Evolutionary conservation across 2,329 filamentous ascomycete species (phyloP).

Genomic region (Nemania sp.): DNA sequence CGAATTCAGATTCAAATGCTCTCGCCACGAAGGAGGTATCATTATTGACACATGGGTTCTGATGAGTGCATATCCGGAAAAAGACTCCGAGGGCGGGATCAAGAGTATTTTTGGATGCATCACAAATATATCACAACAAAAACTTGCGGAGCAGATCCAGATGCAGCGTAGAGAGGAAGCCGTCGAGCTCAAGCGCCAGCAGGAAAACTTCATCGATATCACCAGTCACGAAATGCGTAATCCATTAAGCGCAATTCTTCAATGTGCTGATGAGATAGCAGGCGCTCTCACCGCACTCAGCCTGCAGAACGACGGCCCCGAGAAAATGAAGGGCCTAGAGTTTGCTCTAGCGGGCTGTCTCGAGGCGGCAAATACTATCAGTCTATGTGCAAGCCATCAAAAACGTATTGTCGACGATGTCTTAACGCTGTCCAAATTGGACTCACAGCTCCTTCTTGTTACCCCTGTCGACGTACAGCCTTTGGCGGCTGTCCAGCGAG

Average conservation of each 20-base stretch:
- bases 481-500: slow-evolving; percentile 73
- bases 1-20: slow-evolving; percentile 80
- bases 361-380: slow-evolving; percentile 85
- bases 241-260: slow-evolving; percentile 78
- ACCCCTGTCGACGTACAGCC: slow-evolving; percentile 78
- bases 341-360: slow-evolving; percentile 65
- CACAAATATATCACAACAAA: slow-evolving; percentile 87
- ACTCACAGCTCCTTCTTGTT: slow-evolving; percentile 76
- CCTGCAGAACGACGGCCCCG: slow-evolving; percentile 51
- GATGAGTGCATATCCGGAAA: slow-evolving; percentile 81
- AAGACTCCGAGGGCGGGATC: slow-evolving; percentile 70
- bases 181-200: slow-evolving; percentile 80
- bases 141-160: slow-evolving; percentile 85
- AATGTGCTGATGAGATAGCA: slow-evolving; percentile 80
- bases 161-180: slow-evolving; percentile 83
- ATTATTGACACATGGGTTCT: slow-evolving; percentile 79
- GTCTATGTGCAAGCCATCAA: slow-evolving; percentile 82
- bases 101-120: slow-evolving; percentile 84
- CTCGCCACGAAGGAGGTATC: slow-evolving; percentile 70
- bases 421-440: slow-evolving; percentile 75
- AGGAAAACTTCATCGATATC: slow-evolving; percentile 79
- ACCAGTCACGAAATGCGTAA: slow-evolving; percentile 83
- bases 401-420: slow-evolving; percentile 78
- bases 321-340: slow-evolving; percentile 60
- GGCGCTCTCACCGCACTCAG: slow-evolving; percentile 61